phyloP scores from a whole-genome alignment of 2,329 filamentous ascomycete genomes.

The Grosmannia penicillata region DNA sequence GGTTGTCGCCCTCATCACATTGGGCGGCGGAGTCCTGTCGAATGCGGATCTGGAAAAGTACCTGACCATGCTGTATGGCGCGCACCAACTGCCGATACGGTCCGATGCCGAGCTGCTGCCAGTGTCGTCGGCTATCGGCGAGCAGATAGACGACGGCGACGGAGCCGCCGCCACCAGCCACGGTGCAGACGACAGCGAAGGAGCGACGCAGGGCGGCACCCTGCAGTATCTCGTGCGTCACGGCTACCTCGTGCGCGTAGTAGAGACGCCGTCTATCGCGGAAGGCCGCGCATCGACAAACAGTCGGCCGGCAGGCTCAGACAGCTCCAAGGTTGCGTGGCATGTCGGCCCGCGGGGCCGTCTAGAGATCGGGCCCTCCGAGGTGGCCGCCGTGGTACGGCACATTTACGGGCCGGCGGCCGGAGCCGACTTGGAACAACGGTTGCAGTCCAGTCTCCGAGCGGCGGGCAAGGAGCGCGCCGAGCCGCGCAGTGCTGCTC shows the following conservation, averaged over 20 bases:
- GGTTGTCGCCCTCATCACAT: constrained; percentile 60
- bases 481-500: too few relatives aligned
- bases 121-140: constrained; percentile 7
- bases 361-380: constrained; percentile 66
- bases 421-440: constrained; percentile 38
- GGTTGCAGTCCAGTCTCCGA: constrained; percentile 47
- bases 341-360: constrained; percentile 73
- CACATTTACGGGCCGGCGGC: constrained; percentile 39
- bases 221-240: constrained; percentile 54
- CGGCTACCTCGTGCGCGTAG: constrained; percentile 64
- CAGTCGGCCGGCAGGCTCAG: background rate
- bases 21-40: constrained; percentile 58
- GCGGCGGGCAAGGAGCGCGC: background rate
- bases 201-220: constrained; percentile 7
- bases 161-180: background rate
- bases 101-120: constrained; percentile 54
- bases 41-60: constrained; percentile 68
- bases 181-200: background rate
- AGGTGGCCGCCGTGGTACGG: constrained; percentile 56
- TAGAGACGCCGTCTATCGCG: constrained; percentile 58
- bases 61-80: constrained; percentile 11
- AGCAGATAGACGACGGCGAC: constrained; percentile 11
- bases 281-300: too few relatives aligned
- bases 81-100: constrained; percentile 17
- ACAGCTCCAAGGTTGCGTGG: constrained; percentile 48